Base-by-base conservation (phyloP, 2,329 filamentous ascomycete genomes). In the Xylaria sp. region DNA sequence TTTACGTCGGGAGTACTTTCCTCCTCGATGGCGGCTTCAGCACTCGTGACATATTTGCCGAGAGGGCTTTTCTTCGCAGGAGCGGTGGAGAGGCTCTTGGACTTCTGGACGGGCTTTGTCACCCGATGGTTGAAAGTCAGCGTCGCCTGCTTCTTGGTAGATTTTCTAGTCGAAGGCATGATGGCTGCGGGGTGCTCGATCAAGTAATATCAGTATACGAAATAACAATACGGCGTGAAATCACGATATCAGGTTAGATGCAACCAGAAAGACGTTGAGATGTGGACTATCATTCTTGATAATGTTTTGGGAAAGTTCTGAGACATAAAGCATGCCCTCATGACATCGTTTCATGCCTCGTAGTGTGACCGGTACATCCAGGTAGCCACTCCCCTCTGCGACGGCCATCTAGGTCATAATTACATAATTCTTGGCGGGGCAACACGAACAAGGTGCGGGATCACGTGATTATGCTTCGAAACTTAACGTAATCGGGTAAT, bases 61-160 rank as follows among this genome's bases (percentile, higher is more conserved):
- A 70, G 66, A 44, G 65, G 68, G 58, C 68, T 74, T 52, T 76
- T 69, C 52, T 74, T 75, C 42, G 71, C 59, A 9, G 74, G 70
- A 2, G 75, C 69, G 2, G 75, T 68, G 55, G 73, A 59, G 23
- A 74, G 66, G n/a, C 75, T 71, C 65, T 83, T 83, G 63, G 80
- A 74, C 64, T 78, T 79, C 23, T 79, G 71, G 2, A 78, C 75
- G 42, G 77, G 71, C 70, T 85, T 85, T 59, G 82, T 84, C 51
- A 85, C 80, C 48, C 76, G 76, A 70, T 79, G 79, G 66, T 82
- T 78, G 75, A 85, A 85, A 70, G 79, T 83, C 60, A 84, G 76
- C 44, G 80, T 85, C 7, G 80, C 79, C 65, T 85, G 83, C 69
- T 79, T 81, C 61, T 74, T 71, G n/a, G 4, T 19, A 49, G 80